Evolutionary conservation across 129 eudicot species (phyloP), one percentile per base, ranked within the genome.

Genomic region (Flaveria bidentis): DNA sequence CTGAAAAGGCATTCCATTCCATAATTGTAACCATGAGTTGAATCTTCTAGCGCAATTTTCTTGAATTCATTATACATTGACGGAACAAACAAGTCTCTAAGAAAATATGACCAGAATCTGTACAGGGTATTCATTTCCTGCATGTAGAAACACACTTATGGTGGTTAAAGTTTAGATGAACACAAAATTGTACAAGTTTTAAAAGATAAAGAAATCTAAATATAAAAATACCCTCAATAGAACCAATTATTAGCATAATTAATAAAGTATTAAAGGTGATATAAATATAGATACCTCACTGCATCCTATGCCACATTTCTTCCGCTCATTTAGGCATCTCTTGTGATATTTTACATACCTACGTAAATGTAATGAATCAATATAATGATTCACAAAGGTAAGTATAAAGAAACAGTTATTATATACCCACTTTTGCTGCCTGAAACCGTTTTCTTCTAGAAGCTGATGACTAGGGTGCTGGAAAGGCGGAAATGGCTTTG

Each of bases 51-150:
- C 39, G 98, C 97, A 36, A 88, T 74, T 76, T 89, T 93, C 78
- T 64, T 77, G 88, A 93, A 93, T 64, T 93, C 96, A 16, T 87
- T 73, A 72, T 93, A 93, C 98, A 93, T 93, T 26, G 98, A 87
- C 57, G 91, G 88, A 69, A 88, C 85, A 83, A 88, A 90, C 76
- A 82, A 77, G 86, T 90, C 78, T 84, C 98, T 79, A 20, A 93
- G 88, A 81, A 90, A 93, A 87, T 83, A 88, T 26, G 91, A 90
- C 98, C 98, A 93, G 86, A 93, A 93, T 75, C 96, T 80, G 87
- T 93, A 93, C 9, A 93, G 86, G 9, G 97, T 93, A 82, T 93
- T 93, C 98, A 93, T 93, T 88, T 90, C 98, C 98, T 93, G 92
- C 87, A 84, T 47, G 75, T 16, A 44, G 51, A 81, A 46, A 12